These are phyloP conservation scores for Metarhizium album DNA, from an alignment of 2,329 filamentous ascomycete species.

Conservation along the genomic window DNA sequence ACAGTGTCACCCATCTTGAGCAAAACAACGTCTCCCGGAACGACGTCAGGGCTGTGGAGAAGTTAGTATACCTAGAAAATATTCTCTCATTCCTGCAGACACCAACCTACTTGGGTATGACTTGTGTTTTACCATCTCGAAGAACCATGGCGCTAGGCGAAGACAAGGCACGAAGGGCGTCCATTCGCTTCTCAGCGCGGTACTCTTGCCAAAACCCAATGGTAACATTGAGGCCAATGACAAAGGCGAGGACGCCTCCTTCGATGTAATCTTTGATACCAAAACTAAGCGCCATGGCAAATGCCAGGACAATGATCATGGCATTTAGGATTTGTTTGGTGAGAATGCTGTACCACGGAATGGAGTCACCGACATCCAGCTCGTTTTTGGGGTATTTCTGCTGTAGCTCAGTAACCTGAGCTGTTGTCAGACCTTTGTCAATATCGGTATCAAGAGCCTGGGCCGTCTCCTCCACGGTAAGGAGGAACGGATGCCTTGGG, in stretches of 20 bases:
- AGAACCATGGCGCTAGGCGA: constrained; percentile 53
- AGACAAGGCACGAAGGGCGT: constrained; percentile 49
- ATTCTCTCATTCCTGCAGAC: neutral
- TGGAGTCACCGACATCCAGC: constrained; percentile 55
- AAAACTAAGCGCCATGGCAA: constrained; percentile 65
- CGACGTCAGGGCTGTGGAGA: constrained; percentile 43
- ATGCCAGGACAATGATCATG: constrained; percentile 66
- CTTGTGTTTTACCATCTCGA: constrained; percentile 45
- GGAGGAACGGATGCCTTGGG: constrained; percentile 47
- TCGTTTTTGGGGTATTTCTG: constrained; percentile 57
- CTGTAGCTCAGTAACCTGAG: constrained; percentile 48
- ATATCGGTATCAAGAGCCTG: constrained; percentile 50
- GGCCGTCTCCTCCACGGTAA: constrained; percentile 51
- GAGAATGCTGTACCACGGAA: constrained; percentile 62
- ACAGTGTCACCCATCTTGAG: constrained; percentile 65
- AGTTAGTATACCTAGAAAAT: constrained; percentile 8
- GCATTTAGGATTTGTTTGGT: constrained; percentile 66
- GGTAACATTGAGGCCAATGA: constrained; percentile 58
- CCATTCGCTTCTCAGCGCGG: constrained; percentile 56
- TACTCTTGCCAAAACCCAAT: constrained; percentile 59
- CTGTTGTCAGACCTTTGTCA: constrained; percentile 54
- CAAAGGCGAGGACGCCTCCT: constrained; percentile 54
- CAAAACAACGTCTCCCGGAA: constrained; percentile 60
- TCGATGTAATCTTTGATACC: constrained; percentile 57
- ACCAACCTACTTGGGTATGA: constrained; percentile 43